Evolutionary conservation across 2,329 filamentous ascomycete genomes (phyloP), one percentile per base, ranked within the genome.

Genomic region (Ophiostoma himal-ulmi): DNA sequence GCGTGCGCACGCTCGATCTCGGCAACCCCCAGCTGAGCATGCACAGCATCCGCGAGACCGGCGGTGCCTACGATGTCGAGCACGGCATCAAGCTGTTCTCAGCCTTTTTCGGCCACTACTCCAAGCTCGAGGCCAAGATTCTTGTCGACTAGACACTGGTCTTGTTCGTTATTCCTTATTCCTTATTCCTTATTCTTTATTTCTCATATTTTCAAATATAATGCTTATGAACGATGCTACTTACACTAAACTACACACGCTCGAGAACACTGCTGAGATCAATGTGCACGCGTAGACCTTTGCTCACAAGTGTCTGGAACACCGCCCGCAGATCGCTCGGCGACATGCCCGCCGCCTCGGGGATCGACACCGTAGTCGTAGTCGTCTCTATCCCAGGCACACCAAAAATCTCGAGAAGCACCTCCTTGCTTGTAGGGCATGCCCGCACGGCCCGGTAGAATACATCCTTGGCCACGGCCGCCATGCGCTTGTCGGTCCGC

Each of bases 31-130:
- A 98, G 82, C 83, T 97, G 74, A 93, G 91, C 78, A 98, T 98
- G 95, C 94, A 98, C 81, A 95, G 91, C 77, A 97, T 97, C 77
- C 89, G 95, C 70, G 95, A 98, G 84, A 97, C 92, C 62, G 91
- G 92, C 34, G 95, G 95, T 54, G 88, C 90, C 1, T 88, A 93
- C 75, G 94, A 99, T 81, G 91, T 98, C 0, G 91, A 91, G 75
- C 88, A 95, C 81, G 91, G 92, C 0, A 89, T 97, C 74, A 89
- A 90, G 77, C 79, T 99, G 69, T 98, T 99, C 79, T 88, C 91
- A 74, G 88, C 90, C 75, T 99, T 97, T 81, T 94, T 96, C 78
- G 84, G 90, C 75, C 86, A 91, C 77, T 99, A 93, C 78, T 91
- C 91, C n/a, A 86, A 88, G 74, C 79, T 97, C 75, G 92, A 97